A percentile compares a stretch with the other conserved stretches of the same genome.
phyloP scores from a whole-genome alignment of 2,329 filamentous ascomycete species.

The Cordyceps farinosa region DNA sequence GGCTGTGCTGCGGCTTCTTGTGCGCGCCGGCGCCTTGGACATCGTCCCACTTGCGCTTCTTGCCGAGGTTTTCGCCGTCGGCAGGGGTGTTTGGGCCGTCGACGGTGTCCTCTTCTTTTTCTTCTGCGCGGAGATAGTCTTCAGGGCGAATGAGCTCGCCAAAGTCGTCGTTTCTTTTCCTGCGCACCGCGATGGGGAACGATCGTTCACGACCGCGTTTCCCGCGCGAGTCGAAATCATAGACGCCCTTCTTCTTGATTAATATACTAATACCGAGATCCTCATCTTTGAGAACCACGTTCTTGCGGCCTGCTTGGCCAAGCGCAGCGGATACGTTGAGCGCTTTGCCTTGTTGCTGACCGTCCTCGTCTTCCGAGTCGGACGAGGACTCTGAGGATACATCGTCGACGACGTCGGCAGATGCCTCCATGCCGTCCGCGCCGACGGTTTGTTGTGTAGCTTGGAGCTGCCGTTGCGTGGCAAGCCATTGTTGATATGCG shows the following conservation, averaged over 20 bases:
- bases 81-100: conserved; percentile 40
- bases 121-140: conserved; percentile 89
- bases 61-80: conserved; percentile 66
- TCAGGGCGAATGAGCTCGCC: conserved; percentile 91
- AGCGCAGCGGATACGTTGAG: conserved; percentile 84
- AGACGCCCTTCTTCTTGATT: conserved; percentile 81
- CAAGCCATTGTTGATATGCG: conserved; percentile 88
- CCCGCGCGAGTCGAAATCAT: conserved; percentile 86
- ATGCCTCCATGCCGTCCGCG: conserved; percentile 63
- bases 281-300: conserved; percentile 80
- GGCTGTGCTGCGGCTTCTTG: conserved; percentile 56
- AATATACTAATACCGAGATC: conserved; percentile 90
- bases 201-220: conserved; percentile 91
- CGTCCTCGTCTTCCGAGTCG: conserved; percentile 82
- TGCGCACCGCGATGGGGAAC: conserved; percentile 80
- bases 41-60: conserved; percentile 94
- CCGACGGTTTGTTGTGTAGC: conserved; percentile 71
- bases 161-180: conserved; percentile 82
- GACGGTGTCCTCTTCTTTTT: conserved; percentile 72
- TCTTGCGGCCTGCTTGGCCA: conserved; percentile 78
- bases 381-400: conserved; percentile 82
- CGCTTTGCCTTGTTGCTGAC: conserved; percentile 86
- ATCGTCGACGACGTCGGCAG: conserved; percentile 74
- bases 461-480: conserved; percentile 81
- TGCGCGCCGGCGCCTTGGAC: conserved; percentile 39